Conservation (phyloP, 2,329 filamentous ascomycete genomes). For the Scedosporium boydii region DNA sequence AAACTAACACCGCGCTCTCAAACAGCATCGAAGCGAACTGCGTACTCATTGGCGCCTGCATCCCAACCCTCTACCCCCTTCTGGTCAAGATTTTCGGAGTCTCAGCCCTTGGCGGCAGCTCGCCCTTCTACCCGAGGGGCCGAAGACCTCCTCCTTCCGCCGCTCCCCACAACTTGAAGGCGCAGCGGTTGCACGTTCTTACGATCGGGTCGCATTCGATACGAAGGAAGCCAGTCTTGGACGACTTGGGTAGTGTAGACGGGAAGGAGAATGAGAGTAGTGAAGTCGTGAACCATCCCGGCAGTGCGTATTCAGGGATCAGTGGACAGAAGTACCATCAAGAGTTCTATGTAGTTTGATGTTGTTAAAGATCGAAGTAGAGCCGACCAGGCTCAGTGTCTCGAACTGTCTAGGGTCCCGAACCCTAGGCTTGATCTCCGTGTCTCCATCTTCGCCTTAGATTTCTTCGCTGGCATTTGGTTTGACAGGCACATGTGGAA, state of each 20-base stretch:
- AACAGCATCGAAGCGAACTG: conserved; percentile 3
- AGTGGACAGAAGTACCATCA: too few species aligned
- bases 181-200: neutral
- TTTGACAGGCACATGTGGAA: too few species aligned
- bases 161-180: neutral
- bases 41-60: conserved; percentile 6
- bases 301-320: neutral
- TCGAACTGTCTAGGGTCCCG: too few species aligned
- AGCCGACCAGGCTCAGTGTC: too few species aligned
- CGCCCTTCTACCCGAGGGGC: neutral
- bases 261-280: neutral
- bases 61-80: conserved; percentile 5
- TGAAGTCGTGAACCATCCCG: neutral
- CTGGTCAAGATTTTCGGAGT: neutral
- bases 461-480: too few species aligned
- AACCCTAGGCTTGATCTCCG: too few species aligned
- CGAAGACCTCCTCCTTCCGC: neutral
- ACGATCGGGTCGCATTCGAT: neutral
- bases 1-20: neutral
- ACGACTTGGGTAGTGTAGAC: neutral
- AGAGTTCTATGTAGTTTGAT: too few species aligned
- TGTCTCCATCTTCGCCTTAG: too few species aligned
- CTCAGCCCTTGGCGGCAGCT: neutral
- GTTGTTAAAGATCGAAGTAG: too few species aligned
- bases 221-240: neutral